Percentiles rank a stretch among this genome's conserved stretches.
Evolutionary conservation across 805 yeast species (phyloP).

Genomic region (Clavispora phyllophila): DNA sequence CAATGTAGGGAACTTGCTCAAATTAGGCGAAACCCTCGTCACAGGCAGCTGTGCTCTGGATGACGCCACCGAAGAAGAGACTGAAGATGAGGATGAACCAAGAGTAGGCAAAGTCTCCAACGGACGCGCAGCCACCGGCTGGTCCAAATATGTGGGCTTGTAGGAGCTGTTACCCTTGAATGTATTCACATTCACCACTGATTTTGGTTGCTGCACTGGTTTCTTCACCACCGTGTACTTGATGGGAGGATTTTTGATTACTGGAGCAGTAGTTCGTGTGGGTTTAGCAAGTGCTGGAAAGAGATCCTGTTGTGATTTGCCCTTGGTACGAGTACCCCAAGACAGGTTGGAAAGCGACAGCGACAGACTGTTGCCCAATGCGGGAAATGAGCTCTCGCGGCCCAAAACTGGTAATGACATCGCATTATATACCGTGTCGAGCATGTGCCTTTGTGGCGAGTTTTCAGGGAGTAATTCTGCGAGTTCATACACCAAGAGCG

Average conservation of each 20-base stretch:
- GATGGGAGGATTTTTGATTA: slow-evolving; percentile 21
- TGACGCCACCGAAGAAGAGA: neutral
- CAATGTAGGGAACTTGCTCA: slow-evolving; percentile 45
- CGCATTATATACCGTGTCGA: slow-evolving; percentile 23
- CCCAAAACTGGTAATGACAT: slow-evolving; percentile 17
- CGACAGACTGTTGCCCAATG: slow-evolving; percentile 26
- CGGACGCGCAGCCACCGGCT: slow-evolving; percentile 12
- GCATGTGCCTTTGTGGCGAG: slow-evolving; percentile 40
- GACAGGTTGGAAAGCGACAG: slow-evolving; percentile 13
- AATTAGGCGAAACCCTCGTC: slow-evolving; percentile 18
- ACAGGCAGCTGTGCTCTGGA: slow-evolving; percentile 3
- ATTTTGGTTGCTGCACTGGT: slow-evolving; percentile 10
- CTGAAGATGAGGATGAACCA: slow-evolving; percentile 8
- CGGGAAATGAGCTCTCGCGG: slow-evolving; percentile 39
- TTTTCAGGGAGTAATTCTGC: slow-evolving; percentile 48
- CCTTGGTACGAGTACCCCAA: slow-evolving; percentile 20
- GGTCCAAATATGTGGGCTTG: slow-evolving; percentile 30
- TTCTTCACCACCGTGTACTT: slow-evolving; percentile 32
- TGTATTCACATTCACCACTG: slow-evolving; percentile 10
- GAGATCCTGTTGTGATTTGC: slow-evolving; percentile 16
- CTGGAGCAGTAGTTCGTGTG: slow-evolving; percentile 10
- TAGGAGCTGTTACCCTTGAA: slow-evolving; percentile 17
- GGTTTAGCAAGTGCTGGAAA: slow-evolving; percentile 35
- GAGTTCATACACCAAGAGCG: slow-evolving; percentile 55
- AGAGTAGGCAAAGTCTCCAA: slow-evolving; percentile 26